phyloP scores from a whole-genome alignment of 176 grass and related monocot genomes.

The Otatea glauca region DNA sequence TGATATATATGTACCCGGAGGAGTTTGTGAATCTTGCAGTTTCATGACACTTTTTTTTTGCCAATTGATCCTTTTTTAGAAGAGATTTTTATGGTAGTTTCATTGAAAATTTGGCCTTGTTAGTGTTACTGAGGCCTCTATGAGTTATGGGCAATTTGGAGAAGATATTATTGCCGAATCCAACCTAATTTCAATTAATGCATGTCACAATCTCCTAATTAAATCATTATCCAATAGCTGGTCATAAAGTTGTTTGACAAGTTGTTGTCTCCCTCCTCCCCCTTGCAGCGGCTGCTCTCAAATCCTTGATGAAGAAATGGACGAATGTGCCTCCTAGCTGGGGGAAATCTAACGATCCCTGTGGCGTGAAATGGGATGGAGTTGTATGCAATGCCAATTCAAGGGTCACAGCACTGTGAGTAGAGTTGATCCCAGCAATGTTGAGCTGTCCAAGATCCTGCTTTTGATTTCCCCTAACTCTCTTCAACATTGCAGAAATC shows the following conservation, averaged over 20 bases:
- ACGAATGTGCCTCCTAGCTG: constrained; percentile 65
- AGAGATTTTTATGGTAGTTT: neutral
- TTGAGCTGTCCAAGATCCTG: neutral
- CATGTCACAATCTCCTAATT: neutral
- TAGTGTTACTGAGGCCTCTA: neutral
- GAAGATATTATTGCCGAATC: neutral
- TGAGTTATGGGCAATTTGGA: neutral
- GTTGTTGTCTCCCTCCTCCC: neutral
- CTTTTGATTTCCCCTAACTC: constrained; percentile 9
- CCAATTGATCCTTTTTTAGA: neutral
- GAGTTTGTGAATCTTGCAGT: neutral
- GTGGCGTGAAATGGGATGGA: constrained; percentile 61
- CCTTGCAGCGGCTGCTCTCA: constrained; percentile 55
- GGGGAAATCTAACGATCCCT: constrained; percentile 65
- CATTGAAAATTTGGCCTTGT: neutral
- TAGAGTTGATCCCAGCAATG: constrained; percentile 5
- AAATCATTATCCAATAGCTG: neutral
- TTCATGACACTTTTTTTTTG: neutral
- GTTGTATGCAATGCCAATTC: constrained; percentile 49
- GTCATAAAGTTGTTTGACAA: constrained; percentile 10
- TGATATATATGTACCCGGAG: too few species aligned
- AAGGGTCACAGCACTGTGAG: constrained; percentile 71
- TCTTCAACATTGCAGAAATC: constrained; percentile 45
- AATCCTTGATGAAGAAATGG: constrained; percentile 61
- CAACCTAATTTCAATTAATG: neutral